These are phyloP conservation scores for Sphagnum fallax DNA, from an alignment of 228 moss, liverwort and hornwort genomes.

Conservation along the genomic window DNA sequence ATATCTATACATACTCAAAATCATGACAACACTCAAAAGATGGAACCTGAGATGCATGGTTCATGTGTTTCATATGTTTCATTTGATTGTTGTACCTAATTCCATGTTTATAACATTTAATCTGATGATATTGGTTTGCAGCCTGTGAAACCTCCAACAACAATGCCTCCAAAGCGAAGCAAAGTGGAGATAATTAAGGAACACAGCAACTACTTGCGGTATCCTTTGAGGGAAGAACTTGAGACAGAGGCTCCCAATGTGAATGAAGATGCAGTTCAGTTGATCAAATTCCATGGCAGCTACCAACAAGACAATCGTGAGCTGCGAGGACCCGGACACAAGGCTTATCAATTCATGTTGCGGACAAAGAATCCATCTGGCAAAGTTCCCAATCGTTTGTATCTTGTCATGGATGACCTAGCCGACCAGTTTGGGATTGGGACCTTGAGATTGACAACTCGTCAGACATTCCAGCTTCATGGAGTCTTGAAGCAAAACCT, in stretches of 20 bases:
- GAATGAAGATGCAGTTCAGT: slow-evolving; percentile 75
- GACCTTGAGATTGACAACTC: slow-evolving; percentile 84
- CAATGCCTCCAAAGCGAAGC: slow-evolving; percentile 68
- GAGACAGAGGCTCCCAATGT: slow-evolving; percentile 70
- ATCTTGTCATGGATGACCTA: slow-evolving; percentile 82
- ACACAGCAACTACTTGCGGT: slow-evolving; percentile 72
- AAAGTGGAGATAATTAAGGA: slow-evolving; percentile 95
- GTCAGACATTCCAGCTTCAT: slow-evolving; percentile 93
- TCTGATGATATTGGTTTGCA: slow-evolving; percentile 13
- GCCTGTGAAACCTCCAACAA: slow-evolving; percentile 66
- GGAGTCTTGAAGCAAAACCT: slow-evolving; percentile 76
- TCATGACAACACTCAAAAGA: too few species aligned
- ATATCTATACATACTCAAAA: too few species aligned
- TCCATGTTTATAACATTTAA: not conserved
- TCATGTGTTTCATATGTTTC: not conserved
- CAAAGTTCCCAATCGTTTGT: slow-evolving; percentile 71
- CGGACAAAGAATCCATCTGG: slow-evolving; percentile 93
- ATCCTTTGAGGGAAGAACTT: slow-evolving; percentile 67
- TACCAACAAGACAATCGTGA: slow-evolving; percentile 94
- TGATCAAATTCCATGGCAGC: slow-evolving; percentile 97
- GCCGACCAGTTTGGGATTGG: slow-evolving; percentile 86
- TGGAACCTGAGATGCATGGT: too few species aligned
- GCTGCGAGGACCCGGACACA: slow-evolving; percentile 36
- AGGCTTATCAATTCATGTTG: slow-evolving; percentile 93
- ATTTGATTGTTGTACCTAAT: too few species aligned